Percentiles rank a stretch among this genome's conserved stretches.
Evolutionary conservation across 2,329 filamentous ascomycete species (phyloP).

Genomic region (Colletotrichum phormii): DNA sequence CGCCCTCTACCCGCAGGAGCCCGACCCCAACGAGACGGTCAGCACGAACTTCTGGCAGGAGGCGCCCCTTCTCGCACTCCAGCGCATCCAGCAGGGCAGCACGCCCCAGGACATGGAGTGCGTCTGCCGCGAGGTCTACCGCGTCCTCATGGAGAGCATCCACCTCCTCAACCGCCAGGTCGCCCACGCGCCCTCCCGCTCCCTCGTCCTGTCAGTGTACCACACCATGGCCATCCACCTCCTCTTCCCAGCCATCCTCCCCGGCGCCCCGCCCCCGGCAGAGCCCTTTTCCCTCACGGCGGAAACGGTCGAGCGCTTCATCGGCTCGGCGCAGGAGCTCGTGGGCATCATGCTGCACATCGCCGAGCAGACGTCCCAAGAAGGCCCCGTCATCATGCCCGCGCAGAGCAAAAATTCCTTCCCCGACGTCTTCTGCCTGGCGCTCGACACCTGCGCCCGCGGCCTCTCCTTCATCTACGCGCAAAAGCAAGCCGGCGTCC

Average conservation of each 20-base stretch:
- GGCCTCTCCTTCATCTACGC: slow-evolving; percentile 43
- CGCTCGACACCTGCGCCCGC: slow-evolving; percentile 47
- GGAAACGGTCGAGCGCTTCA: slow-evolving; percentile 45
- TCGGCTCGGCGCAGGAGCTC: slow-evolving; percentile 44
- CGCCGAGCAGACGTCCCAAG: slow-evolving; percentile 37
- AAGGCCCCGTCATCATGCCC: slow-evolving; percentile 37
- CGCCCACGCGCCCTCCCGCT: slow-evolving; percentile 41
- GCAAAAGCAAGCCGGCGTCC: slow-evolving; percentile 34
- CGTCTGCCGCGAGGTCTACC: slow-evolving; percentile 45
- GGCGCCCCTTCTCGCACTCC: slow-evolving; percentile 38
- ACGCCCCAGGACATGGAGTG: slow-evolving; percentile 37
- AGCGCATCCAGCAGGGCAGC: slow-evolving; percentile 40
- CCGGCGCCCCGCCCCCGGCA: neutral
- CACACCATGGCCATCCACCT: slow-evolving; percentile 49
- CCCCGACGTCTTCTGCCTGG: slow-evolving; percentile 44
- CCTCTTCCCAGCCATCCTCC: slow-evolving; percentile 43
- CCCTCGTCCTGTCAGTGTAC: slow-evolving; percentile 46
- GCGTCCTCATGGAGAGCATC: slow-evolving; percentile 42
- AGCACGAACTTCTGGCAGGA: slow-evolving; percentile 41
- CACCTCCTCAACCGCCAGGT: slow-evolving; percentile 40
- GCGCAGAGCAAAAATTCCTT: slow-evolving; percentile 41
- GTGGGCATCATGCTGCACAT: slow-evolving; percentile 41
- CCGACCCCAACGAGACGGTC: slow-evolving; percentile 29
- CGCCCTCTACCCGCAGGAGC: slow-evolving; percentile 41
- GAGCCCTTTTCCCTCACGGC: slow-evolving; percentile 11